Percentiles rank a stretch among this genome's conserved stretches.
Conservation (phyloP, 192 early-diverging fungal genomes). For the Physocladia obscura region DNA sequence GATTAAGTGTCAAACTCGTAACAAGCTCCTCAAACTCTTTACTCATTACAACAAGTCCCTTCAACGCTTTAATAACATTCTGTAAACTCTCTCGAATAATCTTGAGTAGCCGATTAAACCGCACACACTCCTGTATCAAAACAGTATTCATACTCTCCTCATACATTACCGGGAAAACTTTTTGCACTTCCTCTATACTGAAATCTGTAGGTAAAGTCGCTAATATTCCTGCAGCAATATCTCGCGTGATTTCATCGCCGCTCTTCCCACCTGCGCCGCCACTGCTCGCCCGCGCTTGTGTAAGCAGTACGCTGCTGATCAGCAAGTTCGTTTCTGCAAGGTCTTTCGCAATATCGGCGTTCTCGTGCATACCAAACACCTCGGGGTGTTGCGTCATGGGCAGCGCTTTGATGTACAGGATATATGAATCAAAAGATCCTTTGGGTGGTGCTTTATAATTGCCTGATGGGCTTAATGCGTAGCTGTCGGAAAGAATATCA, state of each 20-base stretch:
- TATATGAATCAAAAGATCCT: slow-evolving; percentile 50
- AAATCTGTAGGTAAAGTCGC: slow-evolving; percentile 42
- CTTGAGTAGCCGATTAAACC: slow-evolving; percentile 58
- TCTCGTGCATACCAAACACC: slow-evolving; percentile 67
- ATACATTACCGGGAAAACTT: slow-evolving; percentile 56
- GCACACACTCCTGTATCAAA: slow-evolving; percentile 60
- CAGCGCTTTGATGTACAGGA: slow-evolving; percentile 57
- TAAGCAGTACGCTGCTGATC: slow-evolving; percentile 51
- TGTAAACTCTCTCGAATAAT: slow-evolving; percentile 53
- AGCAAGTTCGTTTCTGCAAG: slow-evolving; percentile 55
- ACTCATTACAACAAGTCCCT: slow-evolving; percentile 65
- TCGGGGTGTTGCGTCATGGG: slow-evolving; percentile 57
- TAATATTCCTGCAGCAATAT: slow-evolving; percentile 56
- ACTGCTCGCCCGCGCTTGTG: slow-evolving; percentile 44
- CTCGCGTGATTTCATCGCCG: slow-evolving; percentile 48
- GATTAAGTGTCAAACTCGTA: slow-evolving; percentile 49
- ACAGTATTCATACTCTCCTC: slow-evolving; percentile 65
- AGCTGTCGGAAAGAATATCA: slow-evolving; percentile 49
- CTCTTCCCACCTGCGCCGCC: slow-evolving; percentile 49
- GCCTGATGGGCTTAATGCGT: slow-evolving; percentile 51
- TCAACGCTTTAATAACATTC: slow-evolving; percentile 61
- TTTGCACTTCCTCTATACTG: slow-evolving; percentile 38
- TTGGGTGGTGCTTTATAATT: slow-evolving; percentile 54
- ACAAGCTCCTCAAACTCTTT: slow-evolving; percentile 62
- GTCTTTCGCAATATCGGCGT: slow-evolving; percentile 63